phyloP scores from a whole-genome alignment of 2,329 filamentous ascomycete species.

The Monilinia fructicola region DNA sequence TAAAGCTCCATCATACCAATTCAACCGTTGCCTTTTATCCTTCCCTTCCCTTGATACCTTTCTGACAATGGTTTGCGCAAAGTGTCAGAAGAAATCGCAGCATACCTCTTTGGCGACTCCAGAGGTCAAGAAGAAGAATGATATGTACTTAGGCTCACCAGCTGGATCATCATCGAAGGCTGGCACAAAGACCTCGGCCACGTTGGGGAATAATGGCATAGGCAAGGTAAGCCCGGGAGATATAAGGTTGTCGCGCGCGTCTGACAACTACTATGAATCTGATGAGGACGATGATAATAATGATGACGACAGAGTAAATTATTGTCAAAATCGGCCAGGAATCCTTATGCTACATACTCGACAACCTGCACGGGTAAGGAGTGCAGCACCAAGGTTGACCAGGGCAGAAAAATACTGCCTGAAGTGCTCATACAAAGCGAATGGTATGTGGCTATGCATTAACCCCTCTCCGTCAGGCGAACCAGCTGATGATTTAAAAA shows the following conservation, averaged over 20 bases:
- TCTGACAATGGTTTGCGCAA: constrained; percentile 59
- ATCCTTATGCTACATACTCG: constrained; percentile 64
- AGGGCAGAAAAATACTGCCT: constrained; percentile 62
- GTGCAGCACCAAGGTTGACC: constrained; percentile 64
- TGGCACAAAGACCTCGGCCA: constrained; percentile 50
- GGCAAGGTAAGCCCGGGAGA: constrained; percentile 59
- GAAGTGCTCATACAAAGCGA: constrained; percentile 61
- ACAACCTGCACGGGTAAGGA: constrained; percentile 53
- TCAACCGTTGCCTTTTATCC: too few relatives aligned
- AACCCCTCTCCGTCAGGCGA: neutral
- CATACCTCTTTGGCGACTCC: constrained; percentile 62
- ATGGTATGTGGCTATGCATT: constrained; percentile 48
- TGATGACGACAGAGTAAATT: constrained; percentile 56
- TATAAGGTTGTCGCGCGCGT: neutral
- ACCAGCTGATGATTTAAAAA: constrained; percentile 14
- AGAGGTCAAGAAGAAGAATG: constrained; percentile 67
- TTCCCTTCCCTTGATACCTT: too few relatives aligned
- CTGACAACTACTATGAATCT: constrained; percentile 10
- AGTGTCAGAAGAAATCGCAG: constrained; percentile 61
- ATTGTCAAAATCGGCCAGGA: constrained; percentile 62
- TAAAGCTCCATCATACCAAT: constrained; percentile 26
- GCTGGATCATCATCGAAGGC: constrained; percentile 44
- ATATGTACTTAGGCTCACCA: constrained; percentile 65
- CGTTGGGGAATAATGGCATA: constrained; percentile 57
- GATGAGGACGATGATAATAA: neutral